Conservation (phyloP, 495 filamentous ascomycete genomes). For the Pyrenopolyporus hunteri region DNA sequence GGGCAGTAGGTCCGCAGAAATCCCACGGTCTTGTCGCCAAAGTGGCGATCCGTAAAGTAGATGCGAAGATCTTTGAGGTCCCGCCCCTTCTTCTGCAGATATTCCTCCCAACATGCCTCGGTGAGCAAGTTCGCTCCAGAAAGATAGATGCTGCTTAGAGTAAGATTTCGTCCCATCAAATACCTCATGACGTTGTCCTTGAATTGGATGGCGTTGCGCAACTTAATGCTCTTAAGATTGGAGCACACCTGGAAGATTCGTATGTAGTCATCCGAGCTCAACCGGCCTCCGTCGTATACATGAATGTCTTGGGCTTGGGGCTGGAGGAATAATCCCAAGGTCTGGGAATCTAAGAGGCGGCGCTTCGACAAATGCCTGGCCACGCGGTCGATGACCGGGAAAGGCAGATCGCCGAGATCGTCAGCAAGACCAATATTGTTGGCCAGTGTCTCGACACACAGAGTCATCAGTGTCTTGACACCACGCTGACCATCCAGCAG, state of each 20-base stretch:
- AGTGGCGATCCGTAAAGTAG: constrained; percentile 72
- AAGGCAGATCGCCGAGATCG: constrained; percentile 80
- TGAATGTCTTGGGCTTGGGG: constrained; percentile 67
- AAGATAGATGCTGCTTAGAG: constrained; percentile 67
- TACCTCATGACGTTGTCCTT: constrained; percentile 82
- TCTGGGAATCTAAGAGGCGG: constrained; percentile 71
- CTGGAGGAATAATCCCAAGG: constrained; percentile 78
- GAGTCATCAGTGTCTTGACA: constrained; percentile 72
- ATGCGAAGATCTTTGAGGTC: constrained; percentile 71
- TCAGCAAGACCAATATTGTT: constrained; percentile 82
- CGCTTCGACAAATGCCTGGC: constrained; percentile 82
- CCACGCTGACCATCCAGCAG: constrained; percentile 77
- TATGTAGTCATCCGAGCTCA: constrained; percentile 75
- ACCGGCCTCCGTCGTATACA: constrained; percentile 80
- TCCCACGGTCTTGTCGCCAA: constrained; percentile 60
- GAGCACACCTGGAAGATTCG: constrained; percentile 80
- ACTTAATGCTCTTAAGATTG: constrained; percentile 67
- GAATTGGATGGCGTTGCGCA: constrained; percentile 84
- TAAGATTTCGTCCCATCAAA: constrained; percentile 69
- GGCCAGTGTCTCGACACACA: constrained; percentile 85
- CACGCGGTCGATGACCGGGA: constrained; percentile 69
- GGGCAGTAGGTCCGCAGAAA: constrained; percentile 63
- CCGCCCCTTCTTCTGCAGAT: constrained; percentile 65
- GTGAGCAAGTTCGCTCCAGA: constrained; percentile 81
- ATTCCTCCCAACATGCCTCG: constrained; percentile 70